phyloP scores from a whole-genome alignment of 129 eudicot genomes.

The Calendula officinalis region DNA sequence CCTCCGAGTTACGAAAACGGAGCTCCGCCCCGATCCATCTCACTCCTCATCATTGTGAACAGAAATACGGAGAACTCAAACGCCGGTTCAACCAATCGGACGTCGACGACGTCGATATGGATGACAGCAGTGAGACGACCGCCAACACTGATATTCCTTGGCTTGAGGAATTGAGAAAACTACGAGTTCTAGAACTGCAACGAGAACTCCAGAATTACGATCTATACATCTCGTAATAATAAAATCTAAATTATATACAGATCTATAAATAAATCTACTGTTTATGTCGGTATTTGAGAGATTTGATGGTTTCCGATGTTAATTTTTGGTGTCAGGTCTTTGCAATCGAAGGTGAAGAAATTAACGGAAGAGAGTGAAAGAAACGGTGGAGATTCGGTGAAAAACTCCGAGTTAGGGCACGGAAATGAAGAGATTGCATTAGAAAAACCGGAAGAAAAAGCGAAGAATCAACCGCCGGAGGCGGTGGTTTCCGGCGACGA shows the following conservation, averaged over 20 bases:
- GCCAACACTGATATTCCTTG: constrained; percentile 33
- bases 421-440: constrained; percentile 22
- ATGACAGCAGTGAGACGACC: constrained; percentile 20
- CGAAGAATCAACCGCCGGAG: constrained; percentile 34
- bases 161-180: constrained; percentile 70
- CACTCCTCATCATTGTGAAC: constrained; percentile 51
- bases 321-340: constrained; percentile 51
- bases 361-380: constrained; percentile 60
- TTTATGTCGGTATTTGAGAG: not conserved
- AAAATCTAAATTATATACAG: constrained; percentile 12
- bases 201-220: constrained; percentile 69
- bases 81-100: constrained; percentile 44
- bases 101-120: constrained; percentile 15
- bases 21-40: constrained; percentile 31
- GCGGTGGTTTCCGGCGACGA: constrained; percentile 37
- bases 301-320: constrained; percentile 24
- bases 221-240: constrained; percentile 76
- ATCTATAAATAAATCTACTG: constrained; percentile 15
- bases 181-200: constrained; percentile 68
- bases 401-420: constrained; percentile 42
- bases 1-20: constrained; percentile 50
- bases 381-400: constrained; percentile 19
- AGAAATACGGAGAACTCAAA: constrained; percentile 55
- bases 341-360: constrained; percentile 75
- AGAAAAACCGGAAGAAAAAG: constrained; percentile 28